Evolutionary conservation across 208 protist species (phyloP).

Genomic region (Wallacemonas sp.): DNA sequence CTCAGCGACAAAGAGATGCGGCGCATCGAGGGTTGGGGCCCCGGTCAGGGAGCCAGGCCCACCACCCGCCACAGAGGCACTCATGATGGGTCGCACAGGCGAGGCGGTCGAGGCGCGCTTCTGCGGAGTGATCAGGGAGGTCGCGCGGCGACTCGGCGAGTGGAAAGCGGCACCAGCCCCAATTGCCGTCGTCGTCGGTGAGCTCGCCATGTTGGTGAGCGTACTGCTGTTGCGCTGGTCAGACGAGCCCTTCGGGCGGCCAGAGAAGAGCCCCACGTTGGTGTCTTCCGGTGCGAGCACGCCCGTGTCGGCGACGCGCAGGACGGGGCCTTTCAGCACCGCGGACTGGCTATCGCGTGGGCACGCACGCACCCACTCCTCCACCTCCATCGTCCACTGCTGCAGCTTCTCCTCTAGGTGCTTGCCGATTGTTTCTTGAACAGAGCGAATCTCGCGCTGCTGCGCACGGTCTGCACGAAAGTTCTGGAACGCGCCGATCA

Average conservation of each 20-base stretch:
- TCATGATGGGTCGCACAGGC: background rate
- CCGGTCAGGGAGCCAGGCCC: no score
- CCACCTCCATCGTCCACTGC: slow-evolving; percentile 61
- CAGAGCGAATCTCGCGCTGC: slow-evolving; percentile 59
- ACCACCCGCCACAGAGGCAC: no score
- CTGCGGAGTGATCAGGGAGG: slow-evolving; percentile 8
- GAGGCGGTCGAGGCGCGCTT: background rate
- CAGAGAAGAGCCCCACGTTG: no score
- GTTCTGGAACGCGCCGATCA: slow-evolving; percentile 38
- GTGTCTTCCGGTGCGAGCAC: slow-evolving; percentile 16
- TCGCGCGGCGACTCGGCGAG: background rate
- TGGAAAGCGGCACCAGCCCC: background rate
- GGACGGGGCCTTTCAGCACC: background rate
- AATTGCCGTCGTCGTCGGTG: background rate
- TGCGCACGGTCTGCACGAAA: slow-evolving; percentile 37
- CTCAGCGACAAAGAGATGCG: slow-evolving; percentile 25
- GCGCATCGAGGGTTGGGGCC: background rate
- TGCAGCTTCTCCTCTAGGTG: slow-evolving; percentile 44
- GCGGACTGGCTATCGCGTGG: slow-evolving; percentile 3
- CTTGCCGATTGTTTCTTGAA: slow-evolving; percentile 59
- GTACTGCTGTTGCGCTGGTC: background rate
- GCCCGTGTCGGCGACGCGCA: background rate
- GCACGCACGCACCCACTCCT: slow-evolving; percentile 14
- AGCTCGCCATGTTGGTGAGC: slow-evolving; percentile 33
- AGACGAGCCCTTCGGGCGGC: no score